A percentile compares a stretch with the other conserved stretches of the same genome.
Conservation (phyloP, 169 alveolate genomes). For the Cryptosporidium sp. region DNA sequence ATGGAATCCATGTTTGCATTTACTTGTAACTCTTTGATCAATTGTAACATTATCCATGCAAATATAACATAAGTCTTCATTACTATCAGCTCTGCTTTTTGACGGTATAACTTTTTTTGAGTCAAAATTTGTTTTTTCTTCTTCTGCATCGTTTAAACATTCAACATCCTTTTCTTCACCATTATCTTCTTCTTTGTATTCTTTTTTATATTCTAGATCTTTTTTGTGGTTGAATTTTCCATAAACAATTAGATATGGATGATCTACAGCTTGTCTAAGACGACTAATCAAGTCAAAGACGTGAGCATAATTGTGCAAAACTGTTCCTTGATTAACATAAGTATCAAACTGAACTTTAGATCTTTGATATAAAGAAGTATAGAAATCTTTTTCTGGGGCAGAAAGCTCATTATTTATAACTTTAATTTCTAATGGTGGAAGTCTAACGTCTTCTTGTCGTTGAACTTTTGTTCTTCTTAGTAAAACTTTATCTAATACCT, state of each 20-base stretch:
- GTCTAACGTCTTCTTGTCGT: conserved; percentile 86
- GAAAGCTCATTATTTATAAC: conserved; percentile 84
- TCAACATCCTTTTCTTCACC: neutral
- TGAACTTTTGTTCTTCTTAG: conserved; percentile 90
- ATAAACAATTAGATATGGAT: conserved; percentile 89
- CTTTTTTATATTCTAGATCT: conserved; percentile 1
- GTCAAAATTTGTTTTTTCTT: neutral
- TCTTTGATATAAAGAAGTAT: conserved; percentile 86
- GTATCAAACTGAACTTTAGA: conserved; percentile 79
- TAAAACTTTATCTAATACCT: conserved; percentile 78
- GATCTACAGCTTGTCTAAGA: conserved; percentile 92
- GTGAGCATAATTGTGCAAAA: conserved; percentile 91
- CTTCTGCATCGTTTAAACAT: neutral
- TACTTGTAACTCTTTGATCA: conserved; percentile 71
- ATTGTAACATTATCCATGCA: conserved; percentile 80
- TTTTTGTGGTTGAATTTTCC: conserved; percentile 79
- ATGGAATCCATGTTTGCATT: conserved; percentile 89
- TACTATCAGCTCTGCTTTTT: conserved; percentile 58
- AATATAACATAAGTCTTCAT: conserved; percentile 60
- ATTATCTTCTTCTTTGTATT: neutral
- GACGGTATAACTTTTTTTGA: conserved; percentile 42
- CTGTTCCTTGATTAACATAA: conserved; percentile 86
- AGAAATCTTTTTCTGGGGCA: conserved; percentile 87
- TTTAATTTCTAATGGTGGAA: conserved; percentile 86
- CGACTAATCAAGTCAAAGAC: conserved; percentile 89